Evolutionary conservation across 768 basidiomycete genomes (phyloP).

Genomic region (Leccinum ochraceum): DNA sequence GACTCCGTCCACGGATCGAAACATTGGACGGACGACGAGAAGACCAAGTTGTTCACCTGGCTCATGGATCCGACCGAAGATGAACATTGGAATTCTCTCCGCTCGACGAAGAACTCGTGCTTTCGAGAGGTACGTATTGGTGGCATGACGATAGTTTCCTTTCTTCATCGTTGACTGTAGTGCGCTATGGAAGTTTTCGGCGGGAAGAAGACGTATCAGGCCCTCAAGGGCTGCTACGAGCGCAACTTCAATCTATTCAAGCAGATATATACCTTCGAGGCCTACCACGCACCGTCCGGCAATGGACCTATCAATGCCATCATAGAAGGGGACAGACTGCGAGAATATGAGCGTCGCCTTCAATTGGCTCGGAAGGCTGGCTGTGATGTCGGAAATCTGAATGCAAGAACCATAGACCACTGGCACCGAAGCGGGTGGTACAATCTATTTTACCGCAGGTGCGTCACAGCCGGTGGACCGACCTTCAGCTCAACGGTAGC

Average conservation of each 20-base stretch:
- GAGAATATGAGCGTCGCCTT: slow-evolving; percentile 73
- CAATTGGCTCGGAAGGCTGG: slow-evolving; percentile 63
- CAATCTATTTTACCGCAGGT: slow-evolving; percentile 69
- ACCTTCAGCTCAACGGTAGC: slow-evolving; percentile 5
- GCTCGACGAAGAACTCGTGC: slow-evolving; percentile 81
- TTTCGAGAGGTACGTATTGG: slow-evolving; percentile 61
- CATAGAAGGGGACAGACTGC: slow-evolving; percentile 62
- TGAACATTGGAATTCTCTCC: slow-evolving; percentile 76
- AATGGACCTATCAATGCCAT: slow-evolving; percentile 41
- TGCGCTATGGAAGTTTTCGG: slow-evolving; percentile 72
- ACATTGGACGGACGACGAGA: slow-evolving; percentile 86
- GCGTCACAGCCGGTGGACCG: slow-evolving; percentile 10
- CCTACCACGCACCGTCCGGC: slow-evolving; percentile 39
- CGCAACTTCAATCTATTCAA: slow-evolving; percentile 85
- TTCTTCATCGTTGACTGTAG: slow-evolving; percentile 36
- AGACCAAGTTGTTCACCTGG: slow-evolving; percentile 76
- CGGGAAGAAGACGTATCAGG: slow-evolving; percentile 79
- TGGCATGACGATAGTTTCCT: not conserved
- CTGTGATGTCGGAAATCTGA: slow-evolving; percentile 73
- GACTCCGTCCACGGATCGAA: slow-evolving; percentile 63
- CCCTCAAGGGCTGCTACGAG: slow-evolving; percentile 82
- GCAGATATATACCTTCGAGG: slow-evolving; percentile 75
- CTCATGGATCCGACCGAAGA: slow-evolving; percentile 71
- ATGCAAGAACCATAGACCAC: slow-evolving; percentile 71
- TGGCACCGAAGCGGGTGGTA: slow-evolving; percentile 84